Evolutionary conservation across 148 eudicot genomes (phyloP).

Genomic region (Heliamphora exappendiculata): DNA sequence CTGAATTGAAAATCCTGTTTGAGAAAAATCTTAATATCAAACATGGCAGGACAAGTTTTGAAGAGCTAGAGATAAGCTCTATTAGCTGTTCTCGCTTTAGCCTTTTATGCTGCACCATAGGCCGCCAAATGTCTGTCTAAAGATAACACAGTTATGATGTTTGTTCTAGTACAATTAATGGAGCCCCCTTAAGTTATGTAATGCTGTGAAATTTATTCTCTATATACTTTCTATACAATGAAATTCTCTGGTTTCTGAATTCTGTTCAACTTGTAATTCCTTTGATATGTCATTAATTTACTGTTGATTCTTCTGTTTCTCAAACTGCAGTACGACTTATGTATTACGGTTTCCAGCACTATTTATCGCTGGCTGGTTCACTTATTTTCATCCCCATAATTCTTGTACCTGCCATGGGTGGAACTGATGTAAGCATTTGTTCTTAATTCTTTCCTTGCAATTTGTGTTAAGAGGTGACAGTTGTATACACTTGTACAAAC

Average conservation of each 20-base stretch:
- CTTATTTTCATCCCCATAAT: slow-evolving; percentile 74
- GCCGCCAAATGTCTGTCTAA: not conserved
- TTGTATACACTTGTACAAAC: not conserved
- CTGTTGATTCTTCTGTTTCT: slow-evolving; percentile 11
- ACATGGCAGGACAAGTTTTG: not conserved
- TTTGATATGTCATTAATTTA: not conserved
- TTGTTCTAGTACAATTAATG: not conserved
- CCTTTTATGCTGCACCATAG: not conserved
- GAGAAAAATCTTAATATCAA: not conserved
- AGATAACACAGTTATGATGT: not conserved
- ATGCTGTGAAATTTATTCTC: not conserved
- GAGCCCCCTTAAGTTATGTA: not conserved
- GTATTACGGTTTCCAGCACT: slow-evolving; percentile 85
- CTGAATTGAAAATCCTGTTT: no score
- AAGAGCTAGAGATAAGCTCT: not conserved
- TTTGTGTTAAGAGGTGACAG: slow-evolving; percentile 4
- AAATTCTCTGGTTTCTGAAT: not conserved
- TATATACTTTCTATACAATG: not conserved
- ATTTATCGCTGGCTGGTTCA: slow-evolving; percentile 78
- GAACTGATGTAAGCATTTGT: slow-evolving; percentile 68
- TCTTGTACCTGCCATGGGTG: slow-evolving; percentile 90
- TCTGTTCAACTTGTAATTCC: not conserved
- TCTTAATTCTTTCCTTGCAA: slow-evolving; percentile 1
- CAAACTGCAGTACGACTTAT: slow-evolving; percentile 54
- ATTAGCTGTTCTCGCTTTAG: not conserved